phyloP scores from a whole-genome alignment of 176 grass and related monocot species.

The Alloteropsis semialata region DNA sequence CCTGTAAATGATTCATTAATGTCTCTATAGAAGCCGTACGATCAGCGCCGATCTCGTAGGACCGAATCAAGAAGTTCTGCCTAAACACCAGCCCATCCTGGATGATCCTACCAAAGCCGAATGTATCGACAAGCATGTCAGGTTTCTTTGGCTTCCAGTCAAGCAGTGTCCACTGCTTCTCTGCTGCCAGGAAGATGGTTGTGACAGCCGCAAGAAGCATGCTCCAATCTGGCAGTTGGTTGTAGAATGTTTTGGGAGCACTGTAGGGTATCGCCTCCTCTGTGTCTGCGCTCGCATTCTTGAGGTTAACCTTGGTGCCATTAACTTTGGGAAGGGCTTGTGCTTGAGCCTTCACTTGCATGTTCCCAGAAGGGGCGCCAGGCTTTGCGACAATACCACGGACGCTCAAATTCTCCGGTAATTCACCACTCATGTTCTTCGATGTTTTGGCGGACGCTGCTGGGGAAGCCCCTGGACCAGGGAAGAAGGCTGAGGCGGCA shows the following conservation, averaged over 20 bases:
- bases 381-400: conserved; percentile 65
- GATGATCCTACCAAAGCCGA: conserved; percentile 86
- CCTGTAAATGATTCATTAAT: conserved; percentile 99
- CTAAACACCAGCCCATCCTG: conserved; percentile 87
- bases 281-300: conserved; percentile 28
- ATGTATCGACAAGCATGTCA: conserved; percentile 94
- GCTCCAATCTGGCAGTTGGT: conserved; percentile 95
- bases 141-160: conserved; percentile 95
- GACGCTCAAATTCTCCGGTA: conserved; percentile 60
- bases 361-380: conserved; percentile 30
- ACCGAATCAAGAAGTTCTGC: conserved; percentile 94
- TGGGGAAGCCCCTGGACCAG: conserved; percentile 34
- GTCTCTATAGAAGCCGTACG: conserved; percentile 94
- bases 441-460: conserved; percentile 32
- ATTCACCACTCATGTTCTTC: conserved; percentile 52
- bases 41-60: conserved; percentile 97
- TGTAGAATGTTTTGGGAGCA: conserved; percentile 81
- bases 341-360: conserved; percentile 71
- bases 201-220: conserved; percentile 94
- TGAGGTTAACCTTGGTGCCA: conserved; percentile 61
- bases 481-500: conserved; percentile 64
- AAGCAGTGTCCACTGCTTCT: conserved; percentile 92
- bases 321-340: conserved; percentile 88
- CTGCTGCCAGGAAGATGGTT: conserved; percentile 90
- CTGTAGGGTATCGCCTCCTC: conserved; percentile 43